Conservation (phyloP, 257 asterid species). For the Lantana camara region DNA sequence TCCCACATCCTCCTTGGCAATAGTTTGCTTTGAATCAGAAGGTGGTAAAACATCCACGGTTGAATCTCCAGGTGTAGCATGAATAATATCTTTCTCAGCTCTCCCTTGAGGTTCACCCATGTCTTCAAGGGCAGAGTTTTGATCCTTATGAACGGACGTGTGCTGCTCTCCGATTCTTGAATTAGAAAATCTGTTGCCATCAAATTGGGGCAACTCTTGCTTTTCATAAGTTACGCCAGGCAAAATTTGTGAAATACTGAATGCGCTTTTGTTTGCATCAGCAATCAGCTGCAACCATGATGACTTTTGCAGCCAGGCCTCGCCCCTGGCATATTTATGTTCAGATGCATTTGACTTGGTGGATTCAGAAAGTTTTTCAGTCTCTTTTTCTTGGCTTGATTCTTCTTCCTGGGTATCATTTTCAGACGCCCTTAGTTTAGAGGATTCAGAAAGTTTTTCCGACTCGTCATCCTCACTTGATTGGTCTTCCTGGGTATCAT, state of each 20-base stretch:
- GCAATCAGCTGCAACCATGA: slow-evolving; percentile 75
- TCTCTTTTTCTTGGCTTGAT: too few species aligned
- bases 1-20: slow-evolving; percentile 26
- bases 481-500: too few species aligned
- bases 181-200: slow-evolving; percentile 22
- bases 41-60: slow-evolving; percentile 22
- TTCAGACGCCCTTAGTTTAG: too few species aligned
- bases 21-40: slow-evolving; percentile 22
- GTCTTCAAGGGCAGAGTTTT: slow-evolving; percentile 20
- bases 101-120: slow-evolving; percentile 24
- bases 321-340: slow-evolving; percentile 51
- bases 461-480: too few species aligned
- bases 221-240: slow-evolving; percentile 43
- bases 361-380: too few species aligned
- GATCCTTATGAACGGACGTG: background rate
- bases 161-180: slow-evolving; percentile 18
- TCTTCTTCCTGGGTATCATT: too few species aligned
- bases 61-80: slow-evolving; percentile 6
- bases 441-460: too few species aligned
- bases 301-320: slow-evolving; percentile 55
- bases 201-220: slow-evolving; percentile 35
- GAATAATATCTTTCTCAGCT: slow-evolving; percentile 2
- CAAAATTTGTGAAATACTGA: slow-evolving; percentile 66
- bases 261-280: slow-evolving; percentile 48
- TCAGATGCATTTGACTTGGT: too few species aligned